Evolutionary conservation across 108 stramenopile genomes (phyloP).

Genomic region (Nitzschia palea): DNA sequence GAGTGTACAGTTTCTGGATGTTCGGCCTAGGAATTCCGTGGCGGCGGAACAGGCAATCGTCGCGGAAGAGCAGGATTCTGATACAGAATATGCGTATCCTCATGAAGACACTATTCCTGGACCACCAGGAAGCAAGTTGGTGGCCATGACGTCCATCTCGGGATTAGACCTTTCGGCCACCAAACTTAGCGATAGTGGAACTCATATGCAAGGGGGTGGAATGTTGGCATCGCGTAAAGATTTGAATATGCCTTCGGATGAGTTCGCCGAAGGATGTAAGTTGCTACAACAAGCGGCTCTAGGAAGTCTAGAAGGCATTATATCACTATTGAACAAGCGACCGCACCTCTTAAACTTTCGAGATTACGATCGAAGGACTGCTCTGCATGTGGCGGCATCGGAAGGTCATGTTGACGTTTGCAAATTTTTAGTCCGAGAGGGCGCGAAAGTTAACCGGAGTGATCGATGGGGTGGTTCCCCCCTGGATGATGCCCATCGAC

Average conservation of each 20-base stretch:
- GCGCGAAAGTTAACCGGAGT: slow-evolving; percentile 67
- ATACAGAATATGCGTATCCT: neutral
- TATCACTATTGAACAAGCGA: slow-evolving; percentile 30
- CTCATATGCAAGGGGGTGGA: slow-evolving; percentile 33
- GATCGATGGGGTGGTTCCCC: slow-evolving; percentile 84
- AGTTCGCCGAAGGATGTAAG: slow-evolving; percentile 84
- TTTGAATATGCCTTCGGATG: slow-evolving; percentile 52
- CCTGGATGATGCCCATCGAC: slow-evolving; percentile 87
- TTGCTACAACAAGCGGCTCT: slow-evolving; percentile 76
- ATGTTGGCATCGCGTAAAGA: slow-evolving; percentile 57
- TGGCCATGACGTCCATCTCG: neutral
- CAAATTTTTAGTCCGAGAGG: slow-evolving; percentile 44
- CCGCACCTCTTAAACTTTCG: slow-evolving; percentile 75
- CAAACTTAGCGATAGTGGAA: slow-evolving; percentile 16
- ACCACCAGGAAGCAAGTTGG: neutral
- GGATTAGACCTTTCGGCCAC: slow-evolving; percentile 14
- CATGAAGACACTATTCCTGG: slow-evolving; percentile 37
- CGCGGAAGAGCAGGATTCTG: slow-evolving; percentile 38
- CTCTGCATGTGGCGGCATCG: slow-evolving; percentile 77
- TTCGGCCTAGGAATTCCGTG: neutral
- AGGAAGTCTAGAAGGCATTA: slow-evolving; percentile 44
- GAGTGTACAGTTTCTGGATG: neutral
- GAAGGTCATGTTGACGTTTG: slow-evolving; percentile 81
- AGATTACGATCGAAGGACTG: slow-evolving; percentile 88
- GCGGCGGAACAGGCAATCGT: neutral